phyloP scores from a whole-genome alignment of 2,329 filamentous ascomycete genomes.

The Epicoccum sorghinum region DNA sequence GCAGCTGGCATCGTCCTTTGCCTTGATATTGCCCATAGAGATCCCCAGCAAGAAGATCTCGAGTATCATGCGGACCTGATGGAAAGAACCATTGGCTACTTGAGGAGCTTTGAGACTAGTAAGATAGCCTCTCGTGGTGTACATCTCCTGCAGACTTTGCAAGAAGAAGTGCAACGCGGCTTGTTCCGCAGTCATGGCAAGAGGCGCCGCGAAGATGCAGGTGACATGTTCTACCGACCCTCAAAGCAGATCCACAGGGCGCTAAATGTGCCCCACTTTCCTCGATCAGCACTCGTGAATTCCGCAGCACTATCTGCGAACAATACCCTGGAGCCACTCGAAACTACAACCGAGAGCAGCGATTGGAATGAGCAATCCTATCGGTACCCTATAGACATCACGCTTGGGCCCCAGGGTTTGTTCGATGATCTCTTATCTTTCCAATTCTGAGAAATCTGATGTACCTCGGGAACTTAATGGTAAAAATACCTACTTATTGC shows the following conservation, averaged over 20 bases:
- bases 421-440: slow-evolving; percentile 20
- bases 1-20: slow-evolving; percentile 49
- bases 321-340: too few relatives aligned
- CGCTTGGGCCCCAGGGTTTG: slow-evolving; percentile 16
- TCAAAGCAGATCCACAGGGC: not conserved
- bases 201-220: not conserved
- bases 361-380: not conserved
- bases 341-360: not conserved
- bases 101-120: slow-evolving; percentile 15
- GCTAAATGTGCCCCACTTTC: too few relatives aligned
- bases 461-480: too few relatives aligned
- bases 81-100: slow-evolving; percentile 13
- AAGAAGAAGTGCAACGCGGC: slow-evolving; percentile 12
- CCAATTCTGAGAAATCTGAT: not conserved
- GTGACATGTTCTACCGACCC: not conserved
- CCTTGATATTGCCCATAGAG: slow-evolving; percentile 47
- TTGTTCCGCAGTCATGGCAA: not conserved
- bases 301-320: too few relatives aligned
- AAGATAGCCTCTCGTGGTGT: slow-evolving; percentile 22
- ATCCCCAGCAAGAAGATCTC: slow-evolving; percentile 14
- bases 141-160: slow-evolving; percentile 15
- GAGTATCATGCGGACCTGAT: slow-evolving; percentile 15
- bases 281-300: too few relatives aligned
- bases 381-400: slow-evolving; percentile 5
- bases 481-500: too few relatives aligned